phyloP scores from a whole-genome alignment of 805 yeast species.

The Wickerhamiella shivajii region DNA sequence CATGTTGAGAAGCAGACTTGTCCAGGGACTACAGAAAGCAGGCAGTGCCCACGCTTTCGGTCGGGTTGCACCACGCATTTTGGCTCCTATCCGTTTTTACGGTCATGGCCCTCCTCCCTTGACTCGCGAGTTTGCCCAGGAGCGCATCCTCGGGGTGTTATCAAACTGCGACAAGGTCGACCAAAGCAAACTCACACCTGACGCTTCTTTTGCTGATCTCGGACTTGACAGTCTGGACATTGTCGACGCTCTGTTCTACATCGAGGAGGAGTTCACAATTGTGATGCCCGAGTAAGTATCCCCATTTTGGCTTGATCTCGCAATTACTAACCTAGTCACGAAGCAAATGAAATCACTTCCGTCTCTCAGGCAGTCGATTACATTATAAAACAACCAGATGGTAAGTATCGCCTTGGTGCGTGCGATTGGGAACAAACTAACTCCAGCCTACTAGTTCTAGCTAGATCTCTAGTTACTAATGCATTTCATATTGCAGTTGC shows the following conservation, averaged over 20 bases:
- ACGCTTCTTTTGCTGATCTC: constrained; percentile 38
- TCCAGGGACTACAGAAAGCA: too few relatives aligned
- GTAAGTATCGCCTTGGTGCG: constrained; percentile 2
- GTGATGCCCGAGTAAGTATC: constrained; percentile 20
- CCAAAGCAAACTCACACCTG: constrained; percentile 25
- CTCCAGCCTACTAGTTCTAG: constrained; percentile 2
- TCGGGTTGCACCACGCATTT: not conserved
- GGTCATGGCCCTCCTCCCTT: constrained; percentile 37
- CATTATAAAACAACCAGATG: constrained; percentile 41
- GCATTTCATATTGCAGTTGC: too few relatives aligned
- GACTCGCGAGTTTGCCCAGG: constrained; percentile 62
- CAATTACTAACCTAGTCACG: constrained; percentile 29
- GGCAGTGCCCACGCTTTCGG: too few relatives aligned
- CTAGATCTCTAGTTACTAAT: too few relatives aligned
- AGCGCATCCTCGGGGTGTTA: constrained; percentile 67
- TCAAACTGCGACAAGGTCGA: constrained; percentile 45
- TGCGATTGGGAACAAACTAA: not conserved
- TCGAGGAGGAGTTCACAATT: constrained; percentile 69
- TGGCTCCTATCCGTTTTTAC: constrained; percentile 4
- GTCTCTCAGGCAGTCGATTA: constrained; percentile 85
- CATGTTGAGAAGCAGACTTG: too few relatives aligned
- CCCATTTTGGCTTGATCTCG: not conserved
- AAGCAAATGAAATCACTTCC: constrained; percentile 81
- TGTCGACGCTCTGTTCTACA: constrained; percentile 87
- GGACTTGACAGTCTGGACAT: constrained; percentile 86